phyloP scores from a whole-genome alignment of 2,329 filamentous ascomycete species.

The Ceratocystiopsis minuta region DNA sequence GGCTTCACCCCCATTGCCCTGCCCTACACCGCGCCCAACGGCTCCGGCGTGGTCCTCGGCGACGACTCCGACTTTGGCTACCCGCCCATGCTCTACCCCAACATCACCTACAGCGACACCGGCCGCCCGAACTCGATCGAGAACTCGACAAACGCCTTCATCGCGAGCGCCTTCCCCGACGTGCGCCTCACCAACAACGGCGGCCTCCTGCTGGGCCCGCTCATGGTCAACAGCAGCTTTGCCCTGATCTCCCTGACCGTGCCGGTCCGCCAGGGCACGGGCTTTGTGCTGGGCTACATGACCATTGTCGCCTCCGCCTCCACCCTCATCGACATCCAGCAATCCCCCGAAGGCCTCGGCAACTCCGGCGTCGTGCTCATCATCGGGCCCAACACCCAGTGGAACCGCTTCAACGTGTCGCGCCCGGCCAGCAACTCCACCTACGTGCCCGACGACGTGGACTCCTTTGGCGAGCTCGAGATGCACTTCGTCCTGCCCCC shows the following conservation, averaged over 20 bases:
- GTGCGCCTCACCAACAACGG: conserved; percentile 30
- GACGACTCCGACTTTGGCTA: conserved; percentile 49
- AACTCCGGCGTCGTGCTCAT: conserved; percentile 52
- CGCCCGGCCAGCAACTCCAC: conserved; percentile 28
- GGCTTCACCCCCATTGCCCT: conserved; percentile 34
- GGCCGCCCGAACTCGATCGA: conserved; percentile 21
- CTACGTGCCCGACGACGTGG: conserved; percentile 19
- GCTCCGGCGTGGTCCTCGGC: conserved; percentile 40
- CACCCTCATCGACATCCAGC: conserved; percentile 42
- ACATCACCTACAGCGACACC: conserved; percentile 46
- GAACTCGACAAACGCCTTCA: conserved; percentile 22
- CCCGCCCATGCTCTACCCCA: conserved; percentile 57
- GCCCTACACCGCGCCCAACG: conserved; percentile 42
- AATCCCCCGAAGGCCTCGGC: conserved; percentile 51
- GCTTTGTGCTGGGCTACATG: conserved; percentile 64
- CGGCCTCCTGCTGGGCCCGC: conserved; percentile 59
- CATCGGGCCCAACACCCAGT: conserved; percentile 45
- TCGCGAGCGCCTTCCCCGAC: conserved; percentile 31
- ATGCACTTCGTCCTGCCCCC: conserved; percentile 47
- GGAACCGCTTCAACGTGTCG: conserved; percentile 42
- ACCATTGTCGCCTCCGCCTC: conserved; percentile 57
- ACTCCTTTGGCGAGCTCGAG: conserved; percentile 22
- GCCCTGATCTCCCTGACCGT: conserved; percentile 67
- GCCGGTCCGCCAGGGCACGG: conserved; percentile 52
- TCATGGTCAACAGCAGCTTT: conserved; percentile 52